phyloP scores from a whole-genome alignment of 2,329 filamentous ascomycete genomes.

The Phialocephala sp. region DNA sequence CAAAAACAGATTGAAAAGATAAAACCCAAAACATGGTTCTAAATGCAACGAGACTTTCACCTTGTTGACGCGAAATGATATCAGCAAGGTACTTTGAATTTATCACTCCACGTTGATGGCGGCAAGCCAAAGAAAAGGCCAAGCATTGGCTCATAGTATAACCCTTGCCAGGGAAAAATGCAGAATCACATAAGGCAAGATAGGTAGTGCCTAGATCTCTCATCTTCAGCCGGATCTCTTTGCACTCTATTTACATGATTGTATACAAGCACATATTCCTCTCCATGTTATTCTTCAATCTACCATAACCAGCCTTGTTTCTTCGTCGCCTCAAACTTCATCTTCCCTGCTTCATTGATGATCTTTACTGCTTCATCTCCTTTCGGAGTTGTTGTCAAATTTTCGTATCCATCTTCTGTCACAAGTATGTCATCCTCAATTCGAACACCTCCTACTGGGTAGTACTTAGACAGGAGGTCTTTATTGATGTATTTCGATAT shows the following conservation, averaged over 20 bases:
- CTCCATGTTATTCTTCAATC: background rate
- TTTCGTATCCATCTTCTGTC: constrained; percentile 78
- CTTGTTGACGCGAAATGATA: background rate
- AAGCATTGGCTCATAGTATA: background rate
- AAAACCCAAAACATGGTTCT: background rate
- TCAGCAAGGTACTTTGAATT: too few species aligned
- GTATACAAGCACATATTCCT: background rate
- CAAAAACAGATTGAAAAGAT: background rate
- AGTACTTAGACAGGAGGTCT: constrained; percentile 70
- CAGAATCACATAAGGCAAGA: background rate
- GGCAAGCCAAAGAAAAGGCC: background rate
- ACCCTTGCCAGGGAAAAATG: background rate
- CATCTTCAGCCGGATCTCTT: background rate
- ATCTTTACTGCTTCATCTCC: constrained; percentile 71
- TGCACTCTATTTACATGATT: background rate
- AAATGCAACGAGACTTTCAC: background rate
- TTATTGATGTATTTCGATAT: constrained; percentile 70
- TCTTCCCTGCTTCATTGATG: constrained; percentile 47
- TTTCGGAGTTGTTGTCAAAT: constrained; percentile 82
- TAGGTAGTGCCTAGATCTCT: background rate
- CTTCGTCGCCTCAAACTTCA: constrained; percentile 8
- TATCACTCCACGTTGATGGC: background rate
- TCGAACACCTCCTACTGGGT: constrained; percentile 83
- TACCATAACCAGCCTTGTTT: constrained; percentile 34
- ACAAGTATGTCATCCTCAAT: constrained; percentile 93